A percentile compares a stretch with the other conserved stretches of the same genome.
Conservation (phyloP, 2,329 filamentous ascomycete species). For the Penicillium vulpinum region DNA sequence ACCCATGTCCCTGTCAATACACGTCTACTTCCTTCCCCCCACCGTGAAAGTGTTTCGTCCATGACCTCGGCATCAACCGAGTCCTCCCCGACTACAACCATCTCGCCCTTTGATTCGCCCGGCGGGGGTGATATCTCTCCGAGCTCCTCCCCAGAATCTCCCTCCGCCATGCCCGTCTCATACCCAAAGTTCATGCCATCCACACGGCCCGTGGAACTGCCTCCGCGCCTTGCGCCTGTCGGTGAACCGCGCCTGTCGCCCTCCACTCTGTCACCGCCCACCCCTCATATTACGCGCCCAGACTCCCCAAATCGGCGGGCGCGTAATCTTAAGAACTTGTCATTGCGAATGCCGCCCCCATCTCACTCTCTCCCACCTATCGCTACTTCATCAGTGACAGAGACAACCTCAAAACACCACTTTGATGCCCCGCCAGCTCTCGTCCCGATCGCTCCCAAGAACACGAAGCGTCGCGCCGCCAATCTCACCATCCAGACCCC, state of each 20-base stretch:
- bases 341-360: conserved; percentile 58
- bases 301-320: conserved; percentile 44
- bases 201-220: conserved; percentile 27
- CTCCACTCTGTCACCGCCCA: no score
- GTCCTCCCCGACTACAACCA: conserved; percentile 90
- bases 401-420: conserved; percentile 39
- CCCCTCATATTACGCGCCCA: conserved; percentile 44
- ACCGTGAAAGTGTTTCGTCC: conserved; percentile 47
- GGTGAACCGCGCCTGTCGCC: background rate
- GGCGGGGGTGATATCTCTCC: conserved; percentile 88
- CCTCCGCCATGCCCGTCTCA: conserved; percentile 65
- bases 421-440: conserved; percentile 58
- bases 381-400: conserved; percentile 51
- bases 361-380: conserved; percentile 47
- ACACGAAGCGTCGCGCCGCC: conserved; percentile 57
- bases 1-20: conserved; percentile 31
- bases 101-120: conserved; percentile 89
- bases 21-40: conserved; percentile 35
- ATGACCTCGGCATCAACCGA: conserved; percentile 77
- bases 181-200: conserved; percentile 43
- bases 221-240: conserved; percentile 22
- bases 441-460: conserved; percentile 56
- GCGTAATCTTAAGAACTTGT: conserved; percentile 64
- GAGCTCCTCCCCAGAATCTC: conserved; percentile 88
- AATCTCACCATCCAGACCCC: conserved; percentile 62